phyloP scores from a whole-genome alignment of 1,284 basidiomycete genomes.

The Puccinia polysora region DNA sequence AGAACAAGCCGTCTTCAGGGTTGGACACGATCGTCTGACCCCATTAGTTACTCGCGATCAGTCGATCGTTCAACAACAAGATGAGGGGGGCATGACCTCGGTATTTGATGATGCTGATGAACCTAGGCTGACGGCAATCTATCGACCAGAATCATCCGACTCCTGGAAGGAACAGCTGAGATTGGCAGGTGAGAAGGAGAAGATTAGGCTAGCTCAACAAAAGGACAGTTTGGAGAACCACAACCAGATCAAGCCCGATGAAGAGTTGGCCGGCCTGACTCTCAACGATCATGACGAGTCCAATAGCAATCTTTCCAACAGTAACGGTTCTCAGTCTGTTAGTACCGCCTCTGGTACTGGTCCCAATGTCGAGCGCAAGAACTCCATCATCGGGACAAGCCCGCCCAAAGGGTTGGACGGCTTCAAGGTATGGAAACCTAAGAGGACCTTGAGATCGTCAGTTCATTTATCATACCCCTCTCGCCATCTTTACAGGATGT shows the following conservation, averaged over 20 bases:
- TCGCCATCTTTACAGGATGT: too few species aligned
- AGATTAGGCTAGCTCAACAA: conserved; percentile 4
- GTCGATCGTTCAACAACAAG: background rate
- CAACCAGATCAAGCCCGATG: conserved; percentile 13
- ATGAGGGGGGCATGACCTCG: conserved; percentile 14
- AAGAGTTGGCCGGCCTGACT: conserved; percentile 26
- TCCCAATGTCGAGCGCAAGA: background rate
- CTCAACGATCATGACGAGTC: conserved; percentile 15
- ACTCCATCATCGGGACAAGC: background rate
- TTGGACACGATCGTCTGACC: background rate
- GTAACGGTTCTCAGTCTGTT: background rate
- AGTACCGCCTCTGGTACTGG: background rate
- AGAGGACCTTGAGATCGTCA: conserved; percentile 77
- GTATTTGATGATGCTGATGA: conserved; percentile 57
- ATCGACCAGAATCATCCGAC: conserved; percentile 72
- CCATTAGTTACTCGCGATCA: conserved; percentile 1
- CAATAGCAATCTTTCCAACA: background rate
- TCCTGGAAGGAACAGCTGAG: conserved; percentile 70
- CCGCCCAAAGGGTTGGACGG: conserved; percentile 57
- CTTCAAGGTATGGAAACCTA: conserved; percentile 66
- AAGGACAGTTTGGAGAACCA: conserved; percentile 49
- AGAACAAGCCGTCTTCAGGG: conserved; percentile 6
- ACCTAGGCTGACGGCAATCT: conserved; percentile 71
- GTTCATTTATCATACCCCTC: conserved; percentile 53
- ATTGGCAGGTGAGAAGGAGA: conserved; percentile 45